Evolutionary conservation across 2,329 filamentous ascomycete species (phyloP), one percentile per base, ranked within the genome.

Genomic region (Rhexocercosporidium sp.): DNA sequence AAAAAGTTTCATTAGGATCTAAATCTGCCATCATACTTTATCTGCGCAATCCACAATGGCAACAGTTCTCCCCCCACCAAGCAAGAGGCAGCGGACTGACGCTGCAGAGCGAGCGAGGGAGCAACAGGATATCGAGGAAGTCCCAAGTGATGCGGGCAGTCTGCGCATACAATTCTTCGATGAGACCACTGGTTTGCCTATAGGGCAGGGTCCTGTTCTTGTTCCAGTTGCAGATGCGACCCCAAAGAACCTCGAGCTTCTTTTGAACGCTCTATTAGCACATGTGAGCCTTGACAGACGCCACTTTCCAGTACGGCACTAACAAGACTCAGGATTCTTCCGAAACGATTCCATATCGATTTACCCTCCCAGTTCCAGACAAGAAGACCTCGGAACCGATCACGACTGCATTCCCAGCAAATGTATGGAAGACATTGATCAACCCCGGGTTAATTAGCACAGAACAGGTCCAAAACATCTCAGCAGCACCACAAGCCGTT

Each of bases 161-260:
- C 88, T 96, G 77, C 91, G 93, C 79, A 90, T 96, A 57, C 92
- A 95, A 72, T 97, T 98, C 80, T 86, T 93, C 76, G 94, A 98
- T 78, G 89, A 92, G 69, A 86, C 77, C 91, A 97, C 80, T 87
- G 92, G 74, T 84, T 92, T 85, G 81, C 88, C 84, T 78, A 93
- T 85, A 81, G 93, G 85, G 74, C 90, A 75, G 41, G 76, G 72
- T 3, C 76, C 75, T 85, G 78, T 90, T 59, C 85, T 90, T 74
- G 90, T 97, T 49, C 90, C 93, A 14, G 87, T 97, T 37, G 91
- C 90, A 66, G 92, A 97, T 82, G 92, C 95, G 1, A 91, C 88
- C 8, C 92, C 96, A 69, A 95, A 93, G 82, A 97, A 97, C 74
- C 86, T 98, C 3, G 95, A 96, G 62, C 86, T 94, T 11, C 84